phyloP scores from a whole-genome alignment of 2,329 filamentous ascomycete species.

The Epichloe brachyelytri region DNA sequence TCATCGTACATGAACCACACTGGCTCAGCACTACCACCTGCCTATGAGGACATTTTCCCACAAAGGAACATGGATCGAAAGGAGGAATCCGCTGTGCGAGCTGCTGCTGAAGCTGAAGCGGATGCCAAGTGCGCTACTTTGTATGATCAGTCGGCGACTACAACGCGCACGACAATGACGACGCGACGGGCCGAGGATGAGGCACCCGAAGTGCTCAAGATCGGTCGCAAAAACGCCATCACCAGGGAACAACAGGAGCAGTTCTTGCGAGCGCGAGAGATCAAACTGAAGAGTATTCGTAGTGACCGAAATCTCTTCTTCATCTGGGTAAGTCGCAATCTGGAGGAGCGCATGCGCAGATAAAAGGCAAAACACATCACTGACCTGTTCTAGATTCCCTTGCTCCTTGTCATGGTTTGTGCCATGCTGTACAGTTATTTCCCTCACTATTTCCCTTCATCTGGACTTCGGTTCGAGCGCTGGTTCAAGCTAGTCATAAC shows the following conservation, averaged over 20 bases:
- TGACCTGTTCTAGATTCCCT: slow-evolving; percentile 28
- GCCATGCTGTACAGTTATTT: slow-evolving; percentile 36
- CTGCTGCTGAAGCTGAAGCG: slow-evolving; percentile 44
- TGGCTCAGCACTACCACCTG: slow-evolving; percentile 45
- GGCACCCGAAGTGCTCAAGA: slow-evolving; percentile 36
- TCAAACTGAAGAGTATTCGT: slow-evolving; percentile 49
- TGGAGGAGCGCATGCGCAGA: background rate
- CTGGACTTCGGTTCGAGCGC: slow-evolving; percentile 20
- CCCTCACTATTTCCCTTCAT: slow-evolving; percentile 31
- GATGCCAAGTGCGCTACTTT: slow-evolving; percentile 43
- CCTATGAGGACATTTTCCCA: slow-evolving; percentile 71
- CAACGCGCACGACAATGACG: slow-evolving; percentile 17
- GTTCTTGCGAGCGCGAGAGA: slow-evolving; percentile 45
- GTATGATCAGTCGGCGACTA: slow-evolving; percentile 30
- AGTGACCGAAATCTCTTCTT: slow-evolving; percentile 56
- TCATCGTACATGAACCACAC: slow-evolving; percentile 39
- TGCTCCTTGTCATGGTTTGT: slow-evolving; percentile 34
- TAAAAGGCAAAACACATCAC: background rate
- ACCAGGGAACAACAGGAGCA: slow-evolving; percentile 54
- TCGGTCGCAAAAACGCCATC: slow-evolving; percentile 49
- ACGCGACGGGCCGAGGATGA: slow-evolving; percentile 27
- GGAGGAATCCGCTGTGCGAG: slow-evolving; percentile 42
- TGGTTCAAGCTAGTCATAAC: slow-evolving; percentile 16
- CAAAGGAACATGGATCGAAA: slow-evolving; percentile 40
- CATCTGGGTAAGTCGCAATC: slow-evolving; percentile 43